A percentile compares a stretch with the other conserved stretches of the same genome.
phyloP scores from a whole-genome alignment of 2,329 filamentous ascomycete genomes.

The Dendrostoma leiphaemia region DNA sequence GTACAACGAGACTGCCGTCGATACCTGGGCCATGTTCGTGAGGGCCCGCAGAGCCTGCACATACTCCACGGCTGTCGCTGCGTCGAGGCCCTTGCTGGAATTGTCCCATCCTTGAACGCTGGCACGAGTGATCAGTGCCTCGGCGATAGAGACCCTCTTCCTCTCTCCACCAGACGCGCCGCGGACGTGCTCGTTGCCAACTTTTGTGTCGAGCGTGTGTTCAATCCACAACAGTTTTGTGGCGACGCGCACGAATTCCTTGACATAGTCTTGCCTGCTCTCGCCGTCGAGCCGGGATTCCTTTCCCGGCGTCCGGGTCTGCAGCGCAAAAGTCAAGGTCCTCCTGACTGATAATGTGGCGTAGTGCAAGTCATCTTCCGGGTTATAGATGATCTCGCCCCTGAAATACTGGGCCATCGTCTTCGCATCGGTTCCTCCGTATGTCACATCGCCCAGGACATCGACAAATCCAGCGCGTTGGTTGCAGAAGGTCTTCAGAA shows the following conservation, averaged over 20 bases:
- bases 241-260: slow-evolving; percentile 51
- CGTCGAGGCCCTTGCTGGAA: slow-evolving; percentile 63
- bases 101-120: slow-evolving; percentile 68
- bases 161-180: slow-evolving; percentile 70
- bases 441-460: slow-evolving; percentile 58
- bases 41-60: slow-evolving; percentile 60
- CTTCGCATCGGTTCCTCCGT: too few species aligned
- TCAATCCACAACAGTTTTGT: slow-evolving; percentile 55
- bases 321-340: slow-evolving; percentile 56
- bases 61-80: slow-evolving; percentile 50
- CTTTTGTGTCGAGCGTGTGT: slow-evolving; percentile 69
- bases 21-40: slow-evolving; percentile 60
- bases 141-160: slow-evolving; percentile 74
- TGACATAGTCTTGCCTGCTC: slow-evolving; percentile 1
- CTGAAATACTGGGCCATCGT: slow-evolving; percentile 33
- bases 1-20: slow-evolving; percentile 64
- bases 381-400: slow-evolving; percentile 46
- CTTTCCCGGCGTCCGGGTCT: slow-evolving; percentile 25
- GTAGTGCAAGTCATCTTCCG: slow-evolving; percentile 53
- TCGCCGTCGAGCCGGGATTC: slow-evolving; percentile 39
- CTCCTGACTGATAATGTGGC: slow-evolving; percentile 61
- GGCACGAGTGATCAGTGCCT: slow-evolving; percentile 56
- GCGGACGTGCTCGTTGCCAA: slow-evolving; percentile 71
- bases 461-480: slow-evolving; percentile 56
- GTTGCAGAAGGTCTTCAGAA: slow-evolving; percentile 69